These are phyloP conservation scores for Rhynchospora tenuis DNA, from an alignment of 176 grass and related monocot species.

Conservation along the genomic window DNA sequence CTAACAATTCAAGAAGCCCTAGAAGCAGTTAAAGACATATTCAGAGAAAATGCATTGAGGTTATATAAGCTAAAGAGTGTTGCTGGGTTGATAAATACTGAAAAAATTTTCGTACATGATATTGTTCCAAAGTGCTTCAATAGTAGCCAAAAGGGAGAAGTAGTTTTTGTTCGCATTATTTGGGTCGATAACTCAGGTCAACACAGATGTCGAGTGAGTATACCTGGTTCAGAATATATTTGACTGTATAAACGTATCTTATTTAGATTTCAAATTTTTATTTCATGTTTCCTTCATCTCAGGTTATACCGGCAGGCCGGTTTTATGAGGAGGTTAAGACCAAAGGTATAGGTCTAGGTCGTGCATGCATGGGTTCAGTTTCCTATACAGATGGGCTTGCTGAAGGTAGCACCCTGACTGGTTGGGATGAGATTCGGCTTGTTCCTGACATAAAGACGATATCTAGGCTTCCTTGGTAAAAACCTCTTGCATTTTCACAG, in stretches of 20 bases:
- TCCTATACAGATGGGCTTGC: conserved; percentile 75
- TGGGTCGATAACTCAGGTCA: conserved; percentile 88
- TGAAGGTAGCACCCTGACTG: conserved; percentile 76
- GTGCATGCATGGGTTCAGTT: conserved; percentile 66
- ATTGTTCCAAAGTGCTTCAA: conserved; percentile 26
- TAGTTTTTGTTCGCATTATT: conserved; percentile 82
- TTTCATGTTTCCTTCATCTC: conserved; percentile 23
- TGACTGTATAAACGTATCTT: neutral
- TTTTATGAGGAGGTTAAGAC: conserved; percentile 80
- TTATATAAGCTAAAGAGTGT: conserved; percentile 68
- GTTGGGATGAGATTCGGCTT: conserved; percentile 81
- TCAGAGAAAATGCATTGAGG: conserved; percentile 74
- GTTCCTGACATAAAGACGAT: conserved; percentile 80
- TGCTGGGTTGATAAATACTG: conserved; percentile 31
- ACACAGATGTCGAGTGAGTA: conserved; percentile 87
- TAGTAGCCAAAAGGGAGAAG: conserved; percentile 20
- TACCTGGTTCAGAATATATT: neutral
- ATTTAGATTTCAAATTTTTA: neutral
- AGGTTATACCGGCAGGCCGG: conserved; percentile 75
- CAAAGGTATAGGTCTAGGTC: conserved; percentile 70
- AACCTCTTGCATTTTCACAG: conserved; percentile 4
- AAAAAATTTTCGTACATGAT: conserved; percentile 13
- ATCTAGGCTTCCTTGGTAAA: conserved; percentile 78
- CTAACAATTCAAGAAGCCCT: conserved; percentile 76
- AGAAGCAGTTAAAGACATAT: conserved; percentile 69